phyloP scores from a whole-genome alignment of 768 basidiomycete genomes.

The Pleurotus salmoneostramineus region DNA sequence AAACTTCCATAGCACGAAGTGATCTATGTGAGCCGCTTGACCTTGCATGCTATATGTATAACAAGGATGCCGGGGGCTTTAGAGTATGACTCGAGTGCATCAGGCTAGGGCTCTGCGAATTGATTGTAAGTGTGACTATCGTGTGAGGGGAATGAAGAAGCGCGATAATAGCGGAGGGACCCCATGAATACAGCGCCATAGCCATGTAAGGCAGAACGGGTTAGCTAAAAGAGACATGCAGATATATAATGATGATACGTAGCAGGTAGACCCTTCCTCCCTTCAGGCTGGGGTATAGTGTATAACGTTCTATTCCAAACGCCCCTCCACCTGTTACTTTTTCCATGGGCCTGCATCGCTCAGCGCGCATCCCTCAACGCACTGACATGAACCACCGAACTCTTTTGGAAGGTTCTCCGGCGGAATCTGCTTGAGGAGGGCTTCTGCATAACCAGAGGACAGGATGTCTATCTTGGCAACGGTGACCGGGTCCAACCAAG shows the following conservation, averaged over 20 bases:
- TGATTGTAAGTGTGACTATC: too few species aligned
- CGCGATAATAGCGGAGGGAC: too few species aligned
- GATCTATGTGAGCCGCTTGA: neutral
- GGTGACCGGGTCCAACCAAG: conserved; percentile 94
- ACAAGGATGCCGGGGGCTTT: too few species aligned
- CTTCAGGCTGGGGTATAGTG: neutral
- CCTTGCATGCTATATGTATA: too few species aligned
- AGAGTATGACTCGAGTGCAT: too few species aligned
- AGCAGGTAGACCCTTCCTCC: neutral
- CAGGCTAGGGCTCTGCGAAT: too few species aligned
- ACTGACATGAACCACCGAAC: conserved; percentile 81
- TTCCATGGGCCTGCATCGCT: conserved; percentile 95
- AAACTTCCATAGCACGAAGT: neutral
- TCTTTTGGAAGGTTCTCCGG: conserved; percentile 80
- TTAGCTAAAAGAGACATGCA: neutral
- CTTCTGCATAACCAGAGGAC: conserved; percentile 69
- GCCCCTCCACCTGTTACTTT: neutral
- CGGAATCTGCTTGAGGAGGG: conserved; percentile 78
- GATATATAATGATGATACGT: neutral
- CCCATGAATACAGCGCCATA: too few species aligned
- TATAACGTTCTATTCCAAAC: neutral
- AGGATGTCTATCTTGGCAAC: conserved; percentile 93
- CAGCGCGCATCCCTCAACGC: conserved; percentile 77
- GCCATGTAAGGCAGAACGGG: too few species aligned
- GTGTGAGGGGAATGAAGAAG: too few species aligned